Evolutionary conservation across 306 rosid genomes (phyloP), one percentile per base, ranked within the genome.

Genomic region (Prunus mira): DNA sequence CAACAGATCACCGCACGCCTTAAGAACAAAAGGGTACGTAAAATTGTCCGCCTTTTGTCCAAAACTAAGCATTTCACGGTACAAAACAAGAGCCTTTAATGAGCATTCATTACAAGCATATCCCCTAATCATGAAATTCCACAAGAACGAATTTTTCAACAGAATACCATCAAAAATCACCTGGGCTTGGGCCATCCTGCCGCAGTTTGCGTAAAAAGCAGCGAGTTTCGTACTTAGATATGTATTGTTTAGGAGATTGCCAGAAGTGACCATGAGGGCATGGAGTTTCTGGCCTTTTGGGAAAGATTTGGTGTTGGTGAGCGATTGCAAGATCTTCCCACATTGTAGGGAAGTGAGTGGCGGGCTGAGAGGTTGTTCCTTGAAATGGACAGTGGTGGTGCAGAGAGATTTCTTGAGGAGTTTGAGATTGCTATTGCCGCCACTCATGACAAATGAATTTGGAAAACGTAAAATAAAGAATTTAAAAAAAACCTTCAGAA

Each of bases 1-100:
- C 65, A 85, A 52, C 79, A 83, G 75, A 75, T 86, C 88, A 47
- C 91, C 91, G 20, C 93, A 88, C 6, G 87, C 91, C 80, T 88
- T 85, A 10, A 88, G 84, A 61, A 88, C 88, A 86, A 76, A 88
- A 27, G 91, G 91, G 73, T 83, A 88, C n/a, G 91, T 87, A 65
- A 80, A 91, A 45, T 91, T 73, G 65, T 91, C 87, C 4, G 81
- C 79, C 76, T 76, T 85, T 24, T 32, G 80, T 32, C 90, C 88
- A 30, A 64, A 74, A 55, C 69, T 34, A 38, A 76, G 24, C 88
- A 90, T 88, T 72, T 82, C 63, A 58, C 86, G 84, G 82, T 90
- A 88, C 74, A 86, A 18, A 60, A 68, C 22, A 76, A 86, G 76
- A 18, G 91, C 84, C 13, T 52, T 71, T 2, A 65, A 30, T 32